A percentile compares a stretch with the other conserved stretches of the same genome.
Evolutionary conservation across 2,329 filamentous ascomycete genomes (phyloP).

Genomic region (Calonectria leucothoes): DNA sequence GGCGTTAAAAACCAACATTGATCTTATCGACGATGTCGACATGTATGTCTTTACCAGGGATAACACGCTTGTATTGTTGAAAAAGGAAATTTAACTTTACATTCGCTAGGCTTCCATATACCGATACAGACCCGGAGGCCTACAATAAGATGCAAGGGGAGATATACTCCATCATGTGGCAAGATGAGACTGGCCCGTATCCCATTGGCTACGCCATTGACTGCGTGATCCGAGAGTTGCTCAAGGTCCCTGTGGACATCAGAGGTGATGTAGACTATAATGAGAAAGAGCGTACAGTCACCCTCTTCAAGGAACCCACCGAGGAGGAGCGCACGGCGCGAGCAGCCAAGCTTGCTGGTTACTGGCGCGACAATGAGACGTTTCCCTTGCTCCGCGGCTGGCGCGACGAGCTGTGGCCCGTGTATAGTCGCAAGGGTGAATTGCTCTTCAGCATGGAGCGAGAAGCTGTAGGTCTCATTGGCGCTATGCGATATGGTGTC

Average conservation of each 20-base stretch:
- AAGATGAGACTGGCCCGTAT: slow-evolving; percentile 71
- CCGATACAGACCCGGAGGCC: slow-evolving; percentile 67
- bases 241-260: slow-evolving; percentile 58
- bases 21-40: slow-evolving; percentile 40
- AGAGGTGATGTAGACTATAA: slow-evolving; percentile 73
- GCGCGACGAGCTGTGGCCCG: slow-evolving; percentile 83
- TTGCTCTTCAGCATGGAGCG: slow-evolving; percentile 82
- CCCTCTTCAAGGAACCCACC: slow-evolving; percentile 68
- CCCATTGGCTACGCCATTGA: slow-evolving; percentile 73
- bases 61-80: not conserved
- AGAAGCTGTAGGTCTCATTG: slow-evolving; percentile 79
- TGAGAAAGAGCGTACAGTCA: slow-evolving; percentile 69
- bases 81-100: slow-evolving; percentile 4
- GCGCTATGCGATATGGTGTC: slow-evolving; percentile 81
- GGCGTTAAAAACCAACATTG: slow-evolving; percentile 38
- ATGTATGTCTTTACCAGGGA: slow-evolving; percentile 25
- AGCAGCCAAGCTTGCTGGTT: slow-evolving; percentile 67
- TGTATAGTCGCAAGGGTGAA: slow-evolving; percentile 74
- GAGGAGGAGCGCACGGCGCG: slow-evolving; percentile 71
- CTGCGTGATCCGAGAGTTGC: slow-evolving; percentile 61
- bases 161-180: slow-evolving; percentile 75
- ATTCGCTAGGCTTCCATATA: slow-evolving; percentile 78
- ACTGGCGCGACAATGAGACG: slow-evolving; percentile 76
- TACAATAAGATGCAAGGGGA: slow-evolving; percentile 67
- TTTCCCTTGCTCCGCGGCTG: slow-evolving; percentile 84